Conservation (phyloP, 2,329 filamentous ascomycete genomes). For the Fusarium circinatum region DNA sequence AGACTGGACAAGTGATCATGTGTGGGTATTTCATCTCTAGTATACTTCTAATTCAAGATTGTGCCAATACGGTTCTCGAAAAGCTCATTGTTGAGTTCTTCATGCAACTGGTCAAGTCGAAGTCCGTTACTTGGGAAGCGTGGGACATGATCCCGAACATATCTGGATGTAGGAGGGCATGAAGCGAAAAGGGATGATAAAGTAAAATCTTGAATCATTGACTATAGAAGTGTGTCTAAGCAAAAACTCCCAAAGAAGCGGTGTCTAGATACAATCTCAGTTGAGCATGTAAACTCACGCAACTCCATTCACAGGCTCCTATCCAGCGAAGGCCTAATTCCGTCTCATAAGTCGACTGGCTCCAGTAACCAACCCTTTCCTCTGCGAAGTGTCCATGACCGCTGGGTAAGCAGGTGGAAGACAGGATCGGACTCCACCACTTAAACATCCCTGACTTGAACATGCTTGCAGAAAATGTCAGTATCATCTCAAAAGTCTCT, state of each 20-base stretch:
- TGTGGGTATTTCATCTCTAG: neutral
- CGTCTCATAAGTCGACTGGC: too few species aligned
- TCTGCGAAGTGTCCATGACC: neutral
- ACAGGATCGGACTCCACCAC: neutral
- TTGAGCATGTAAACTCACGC: neutral
- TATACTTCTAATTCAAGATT: neutral
- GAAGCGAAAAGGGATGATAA: neutral
- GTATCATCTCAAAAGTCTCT: neutral
- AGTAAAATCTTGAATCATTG: neutral
- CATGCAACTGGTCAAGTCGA: neutral
- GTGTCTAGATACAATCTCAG: neutral
- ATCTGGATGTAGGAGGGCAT: too few species aligned
- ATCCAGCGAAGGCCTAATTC: too few species aligned
- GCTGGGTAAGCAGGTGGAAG: neutral
- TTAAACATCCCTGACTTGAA: too few species aligned
- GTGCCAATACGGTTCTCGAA: neutral
- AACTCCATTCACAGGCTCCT: neutral
- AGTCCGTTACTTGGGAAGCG: neutral
- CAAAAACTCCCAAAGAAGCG: neutral
- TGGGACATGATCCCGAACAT: neutral
- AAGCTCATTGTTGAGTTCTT: too few species aligned
- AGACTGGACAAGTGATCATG: neutral
- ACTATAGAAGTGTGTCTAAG: too few species aligned
- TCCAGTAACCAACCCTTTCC: neutral
- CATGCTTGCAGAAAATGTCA: neutral